A percentile compares a stretch with the other conserved stretches of the same genome.
Evolutionary conservation across 1,284 basidiomycete genomes (phyloP).

Genomic region (Microbotryomycetes sp.): DNA sequence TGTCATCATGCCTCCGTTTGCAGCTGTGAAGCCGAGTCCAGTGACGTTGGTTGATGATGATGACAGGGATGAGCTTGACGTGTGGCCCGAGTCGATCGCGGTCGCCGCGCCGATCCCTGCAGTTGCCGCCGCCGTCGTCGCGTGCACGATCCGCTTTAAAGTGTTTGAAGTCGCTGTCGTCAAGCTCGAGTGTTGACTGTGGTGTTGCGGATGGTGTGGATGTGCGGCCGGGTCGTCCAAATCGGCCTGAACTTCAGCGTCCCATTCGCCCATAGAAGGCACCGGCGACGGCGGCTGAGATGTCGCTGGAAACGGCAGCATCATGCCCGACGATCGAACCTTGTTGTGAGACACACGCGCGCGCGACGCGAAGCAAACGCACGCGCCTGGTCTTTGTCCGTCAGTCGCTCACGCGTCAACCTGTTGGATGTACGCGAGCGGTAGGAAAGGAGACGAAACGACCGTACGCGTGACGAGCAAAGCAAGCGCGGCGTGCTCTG

Average conservation of each 20-base stretch:
- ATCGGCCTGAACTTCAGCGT: not conserved
- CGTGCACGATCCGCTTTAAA: not conserved
- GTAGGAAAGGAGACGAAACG: too few species aligned
- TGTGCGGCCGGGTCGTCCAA: not conserved
- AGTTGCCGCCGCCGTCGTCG: not conserved
- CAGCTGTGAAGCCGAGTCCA: not conserved
- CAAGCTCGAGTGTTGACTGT: not conserved
- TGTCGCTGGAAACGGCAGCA: not conserved
- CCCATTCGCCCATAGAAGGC: not conserved
- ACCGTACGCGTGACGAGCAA: too few species aligned
- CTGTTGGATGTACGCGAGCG: too few species aligned
- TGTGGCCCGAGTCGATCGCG: not conserved
- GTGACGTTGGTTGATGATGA: not conserved
- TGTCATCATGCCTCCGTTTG: too few species aligned
- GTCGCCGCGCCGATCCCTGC: not conserved
- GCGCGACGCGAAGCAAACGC: not conserved
- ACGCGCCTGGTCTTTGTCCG: too few species aligned
- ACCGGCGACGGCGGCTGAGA: not conserved
- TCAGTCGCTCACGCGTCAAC: too few species aligned
- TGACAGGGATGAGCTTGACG: not conserved
- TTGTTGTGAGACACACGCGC: not conserved
- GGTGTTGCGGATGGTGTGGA: not conserved
- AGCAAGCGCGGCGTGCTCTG: too few species aligned
- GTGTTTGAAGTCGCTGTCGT: not conserved
- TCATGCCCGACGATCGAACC: not conserved